A percentile compares a stretch with the other conserved stretches of the same genome.
Conservation (phyloP, 495 filamentous ascomycete species). For the Geoglossum glabrum region DNA sequence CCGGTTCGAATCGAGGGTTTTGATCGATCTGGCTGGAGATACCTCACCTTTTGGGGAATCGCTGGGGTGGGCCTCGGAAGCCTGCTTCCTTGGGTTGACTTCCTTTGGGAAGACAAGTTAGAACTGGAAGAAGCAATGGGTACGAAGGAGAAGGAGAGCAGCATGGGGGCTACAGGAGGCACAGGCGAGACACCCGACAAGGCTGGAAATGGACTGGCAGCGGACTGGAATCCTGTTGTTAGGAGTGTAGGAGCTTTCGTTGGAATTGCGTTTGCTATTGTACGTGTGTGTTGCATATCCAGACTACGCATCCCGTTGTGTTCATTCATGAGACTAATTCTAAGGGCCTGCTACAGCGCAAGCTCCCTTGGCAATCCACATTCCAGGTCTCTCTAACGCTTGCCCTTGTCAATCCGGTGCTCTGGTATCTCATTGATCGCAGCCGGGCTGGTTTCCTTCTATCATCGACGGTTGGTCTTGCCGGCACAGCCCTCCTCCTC, state of each 20-base stretch:
- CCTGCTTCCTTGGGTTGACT: constrained; percentile 69
- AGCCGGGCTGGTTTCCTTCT: constrained; percentile 67
- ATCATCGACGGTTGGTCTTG: constrained; percentile 45
- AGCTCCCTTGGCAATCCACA: constrained; percentile 81
- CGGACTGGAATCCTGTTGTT: constrained; percentile 66
- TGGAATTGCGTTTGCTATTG: constrained; percentile 91
- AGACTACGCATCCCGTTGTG: not conserved
- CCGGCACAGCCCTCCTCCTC: constrained; percentile 52
- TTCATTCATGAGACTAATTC: not conserved
- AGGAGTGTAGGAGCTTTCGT: constrained; percentile 84
- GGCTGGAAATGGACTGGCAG: constrained; percentile 15
- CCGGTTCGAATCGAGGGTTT: constrained; percentile 34
- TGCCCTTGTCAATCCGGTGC: constrained; percentile 74
- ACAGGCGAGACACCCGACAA: not conserved
- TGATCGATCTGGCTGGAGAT: constrained; percentile 36
- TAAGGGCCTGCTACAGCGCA: constrained; percentile 31
- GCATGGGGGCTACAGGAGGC: not conserved
- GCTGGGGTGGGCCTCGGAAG: constrained; percentile 59
- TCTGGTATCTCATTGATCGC: constrained; percentile 93
- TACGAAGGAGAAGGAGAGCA: not conserved
- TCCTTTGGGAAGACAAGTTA: constrained; percentile 28
- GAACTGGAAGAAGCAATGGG: constrained; percentile 8
- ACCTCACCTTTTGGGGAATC: constrained; percentile 61
- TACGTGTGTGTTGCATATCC: constrained; percentile 27
- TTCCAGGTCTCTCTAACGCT: constrained; percentile 82